Conservation (phyloP, 2,329 filamentous ascomycete species). For the Colletotrichum lentis region DNA sequence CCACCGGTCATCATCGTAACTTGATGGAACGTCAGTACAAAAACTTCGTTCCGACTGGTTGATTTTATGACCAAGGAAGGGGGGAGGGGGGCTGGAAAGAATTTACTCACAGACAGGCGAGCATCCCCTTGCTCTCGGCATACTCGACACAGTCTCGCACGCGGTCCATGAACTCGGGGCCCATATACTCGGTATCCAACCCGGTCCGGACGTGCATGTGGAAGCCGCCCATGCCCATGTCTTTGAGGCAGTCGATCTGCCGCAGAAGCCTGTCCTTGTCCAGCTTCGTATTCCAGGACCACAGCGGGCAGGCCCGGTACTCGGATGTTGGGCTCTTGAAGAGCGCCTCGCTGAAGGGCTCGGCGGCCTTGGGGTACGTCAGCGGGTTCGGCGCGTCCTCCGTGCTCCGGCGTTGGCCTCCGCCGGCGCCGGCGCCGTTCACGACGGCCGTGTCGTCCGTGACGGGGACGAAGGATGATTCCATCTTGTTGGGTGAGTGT, state of each 20-base stretch:
- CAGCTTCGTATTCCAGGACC: conserved; percentile 46
- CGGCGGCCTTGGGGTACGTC: conserved; percentile 43
- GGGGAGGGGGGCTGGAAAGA: neutral
- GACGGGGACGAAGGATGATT: conserved; percentile 19
- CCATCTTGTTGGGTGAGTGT: conserved; percentile 12
- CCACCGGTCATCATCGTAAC: conserved; percentile 48
- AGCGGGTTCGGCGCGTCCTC: conserved; percentile 40
- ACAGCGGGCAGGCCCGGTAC: conserved; percentile 46
- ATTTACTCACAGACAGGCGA: conserved; percentile 44
- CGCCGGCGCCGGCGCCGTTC: neutral
- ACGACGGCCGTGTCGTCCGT: neutral
- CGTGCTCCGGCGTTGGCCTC: neutral
- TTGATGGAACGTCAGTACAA: too few species aligned
- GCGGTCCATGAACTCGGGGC: conserved; percentile 45
- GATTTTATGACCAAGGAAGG: too few species aligned
- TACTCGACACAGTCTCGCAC: conserved; percentile 45
- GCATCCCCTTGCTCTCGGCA: conserved; percentile 45
- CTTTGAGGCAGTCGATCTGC: conserved; percentile 45
- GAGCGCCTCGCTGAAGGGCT: conserved; percentile 41
- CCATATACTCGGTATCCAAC: conserved; percentile 47
- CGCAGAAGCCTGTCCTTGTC: conserved; percentile 43
- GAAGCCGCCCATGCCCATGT: conserved; percentile 48
- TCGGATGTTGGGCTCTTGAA: conserved; percentile 45
- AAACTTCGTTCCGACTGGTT: too few species aligned
- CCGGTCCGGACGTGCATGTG: conserved; percentile 46